phyloP scores from a whole-genome alignment of 495 filamentous ascomycete species.

The Hypoxylon cercidicola region DNA sequence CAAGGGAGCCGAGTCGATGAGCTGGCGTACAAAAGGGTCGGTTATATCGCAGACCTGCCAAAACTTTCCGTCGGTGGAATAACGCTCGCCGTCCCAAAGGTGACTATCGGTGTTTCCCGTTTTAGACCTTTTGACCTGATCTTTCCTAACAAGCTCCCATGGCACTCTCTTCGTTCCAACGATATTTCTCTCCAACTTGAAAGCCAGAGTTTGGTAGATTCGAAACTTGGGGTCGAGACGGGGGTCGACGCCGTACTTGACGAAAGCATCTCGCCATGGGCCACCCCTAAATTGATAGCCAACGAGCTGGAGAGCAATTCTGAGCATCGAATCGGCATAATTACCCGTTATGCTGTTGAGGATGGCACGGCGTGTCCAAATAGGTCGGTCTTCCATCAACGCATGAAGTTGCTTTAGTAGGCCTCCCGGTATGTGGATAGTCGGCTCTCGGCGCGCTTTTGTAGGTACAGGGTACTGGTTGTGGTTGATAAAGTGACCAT shows the following conservation, averaged over 20 bases:
- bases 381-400: slow-evolving; percentile 76
- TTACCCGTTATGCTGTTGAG: slow-evolving; percentile 70
- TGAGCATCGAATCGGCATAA: slow-evolving; percentile 58
- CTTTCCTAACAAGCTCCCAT: slow-evolving; percentile 55
- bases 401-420: slow-evolving; percentile 67
- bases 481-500: slow-evolving; percentile 72
- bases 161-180: slow-evolving; percentile 56
- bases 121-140: slow-evolving; percentile 41
- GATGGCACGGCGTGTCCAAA: slow-evolving; percentile 85
- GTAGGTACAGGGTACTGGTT: slow-evolving; percentile 55
- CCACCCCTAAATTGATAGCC: slow-evolving; percentile 91
- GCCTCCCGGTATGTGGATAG: slow-evolving; percentile 60
- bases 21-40: slow-evolving; percentile 71
- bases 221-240: slow-evolving; percentile 77
- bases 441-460: slow-evolving; percentile 48
- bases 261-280: slow-evolving; percentile 87
- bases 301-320: slow-evolving; percentile 75
- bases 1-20: slow-evolving; percentile 62
- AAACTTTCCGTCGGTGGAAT: slow-evolving; percentile 79
- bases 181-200: slow-evolving; percentile 64
- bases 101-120: slow-evolving; percentile 64
- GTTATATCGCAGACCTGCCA: slow-evolving; percentile 95
- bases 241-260: slow-evolving; percentile 87
- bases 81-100: slow-evolving; percentile 78
- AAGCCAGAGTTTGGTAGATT: slow-evolving; percentile 87